A percentile compares a stretch with the other conserved stretches of the same genome.
These are phyloP conservation scores for Pseudopediastrum boryanum DNA, from an alignment of 139 green algal species.

Conservation along the genomic window DNA sequence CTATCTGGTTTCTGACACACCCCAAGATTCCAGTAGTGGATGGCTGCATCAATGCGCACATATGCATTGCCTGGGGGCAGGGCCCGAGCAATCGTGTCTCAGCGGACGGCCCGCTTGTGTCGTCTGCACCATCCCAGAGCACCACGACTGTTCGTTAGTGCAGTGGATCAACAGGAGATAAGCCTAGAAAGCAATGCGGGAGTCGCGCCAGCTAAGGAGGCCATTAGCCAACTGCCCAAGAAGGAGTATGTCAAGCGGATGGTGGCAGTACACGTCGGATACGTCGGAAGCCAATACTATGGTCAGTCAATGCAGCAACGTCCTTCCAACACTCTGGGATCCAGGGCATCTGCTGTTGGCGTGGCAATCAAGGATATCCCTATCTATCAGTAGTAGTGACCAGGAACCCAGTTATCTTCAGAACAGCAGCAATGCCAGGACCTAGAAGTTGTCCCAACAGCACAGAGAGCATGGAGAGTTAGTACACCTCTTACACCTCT, in stretches of 20 bases:
- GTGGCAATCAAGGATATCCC: neutral
- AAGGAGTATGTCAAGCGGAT: constrained; percentile 62
- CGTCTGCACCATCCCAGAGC: too few relatives aligned
- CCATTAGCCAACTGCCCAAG: too few relatives aligned
- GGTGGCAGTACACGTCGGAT: constrained; percentile 76
- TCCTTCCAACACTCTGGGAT: neutral
- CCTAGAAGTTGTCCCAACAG: neutral
- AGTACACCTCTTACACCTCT: neutral
- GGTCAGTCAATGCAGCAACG: neutral
- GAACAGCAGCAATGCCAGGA: neutral
- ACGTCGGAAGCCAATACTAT: constrained; percentile 67
- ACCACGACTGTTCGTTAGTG: too few relatives aligned
- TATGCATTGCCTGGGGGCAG: too few relatives aligned
- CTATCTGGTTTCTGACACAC: too few relatives aligned
- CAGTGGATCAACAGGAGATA: too few relatives aligned
- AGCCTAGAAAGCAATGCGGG: too few relatives aligned
- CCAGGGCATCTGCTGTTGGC: neutral
- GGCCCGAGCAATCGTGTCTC: too few relatives aligned
- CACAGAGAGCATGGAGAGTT: neutral
- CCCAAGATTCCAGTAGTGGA: too few relatives aligned
- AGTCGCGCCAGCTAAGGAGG: too few relatives aligned
- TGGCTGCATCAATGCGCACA: too few relatives aligned
- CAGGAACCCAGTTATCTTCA: neutral
- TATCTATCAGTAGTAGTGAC: neutral
- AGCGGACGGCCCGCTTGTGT: too few relatives aligned